Percentiles rank a stretch among this genome's conserved stretches.
phyloP scores from a whole-genome alignment of 805 yeast species.

The Nakazawaea pomicola region DNA sequence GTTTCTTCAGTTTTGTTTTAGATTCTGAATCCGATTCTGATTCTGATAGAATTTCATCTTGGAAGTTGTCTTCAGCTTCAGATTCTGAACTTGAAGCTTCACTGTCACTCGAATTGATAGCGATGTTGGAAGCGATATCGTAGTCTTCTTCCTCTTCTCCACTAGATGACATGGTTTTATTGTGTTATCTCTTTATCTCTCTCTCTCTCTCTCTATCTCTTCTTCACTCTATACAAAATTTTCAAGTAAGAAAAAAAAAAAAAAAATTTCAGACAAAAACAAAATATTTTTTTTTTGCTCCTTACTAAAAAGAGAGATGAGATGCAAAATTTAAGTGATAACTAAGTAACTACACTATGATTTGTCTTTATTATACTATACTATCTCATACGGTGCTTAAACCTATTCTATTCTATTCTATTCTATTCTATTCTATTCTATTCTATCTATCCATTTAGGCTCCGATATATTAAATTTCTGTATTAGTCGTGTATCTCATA shows the following conservation, averaged over 20 bases:
- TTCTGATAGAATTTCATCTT: constrained; percentile 48
- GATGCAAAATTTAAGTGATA: too few species aligned
- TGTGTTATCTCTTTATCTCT: constrained; percentile 4
- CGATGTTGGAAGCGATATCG: constrained; percentile 62
- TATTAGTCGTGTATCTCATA: too few species aligned
- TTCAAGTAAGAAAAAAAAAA: not conserved
- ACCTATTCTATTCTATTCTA: too few species aligned
- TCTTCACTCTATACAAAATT: not conserved
- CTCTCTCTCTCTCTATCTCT: not conserved
- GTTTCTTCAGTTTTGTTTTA: constrained; percentile 25
- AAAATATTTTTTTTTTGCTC: too few species aligned
- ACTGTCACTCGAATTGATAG: constrained; percentile 34
- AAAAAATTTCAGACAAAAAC: not conserved
- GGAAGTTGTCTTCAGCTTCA: constrained; percentile 33
- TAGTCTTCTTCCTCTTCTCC: constrained; percentile 46
- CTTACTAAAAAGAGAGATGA: not conserved
- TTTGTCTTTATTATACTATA: too few species aligned
- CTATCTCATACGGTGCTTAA: too few species aligned
- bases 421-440: too few species aligned
- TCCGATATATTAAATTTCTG: too few species aligned
- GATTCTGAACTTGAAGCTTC: constrained; percentile 18
- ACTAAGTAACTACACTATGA: too few species aligned
- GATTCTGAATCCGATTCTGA: constrained; percentile 47
- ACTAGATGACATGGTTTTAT: constrained; percentile 18
- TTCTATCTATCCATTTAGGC: too few species aligned